phyloP scores from a whole-genome alignment of 108 stramenopile species.

The Pseudonitzschia multiseries region DNA sequence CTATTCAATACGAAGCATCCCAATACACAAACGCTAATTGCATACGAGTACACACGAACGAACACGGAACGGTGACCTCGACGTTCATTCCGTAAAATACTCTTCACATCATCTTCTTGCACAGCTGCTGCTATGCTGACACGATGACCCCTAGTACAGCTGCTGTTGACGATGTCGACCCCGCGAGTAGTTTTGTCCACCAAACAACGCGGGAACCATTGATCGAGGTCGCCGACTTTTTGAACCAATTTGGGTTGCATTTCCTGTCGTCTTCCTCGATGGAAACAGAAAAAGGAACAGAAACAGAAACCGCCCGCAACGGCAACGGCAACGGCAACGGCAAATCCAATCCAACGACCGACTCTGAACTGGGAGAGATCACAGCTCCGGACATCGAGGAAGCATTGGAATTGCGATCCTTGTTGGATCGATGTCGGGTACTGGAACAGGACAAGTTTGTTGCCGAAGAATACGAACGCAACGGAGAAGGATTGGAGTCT shows the following conservation, averaged over 20 bases:
- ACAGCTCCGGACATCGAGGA: slow-evolving; percentile 20
- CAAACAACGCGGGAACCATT: neutral
- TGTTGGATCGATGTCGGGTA: slow-evolving; percentile 2
- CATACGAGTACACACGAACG: too few species aligned
- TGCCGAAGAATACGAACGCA: neutral
- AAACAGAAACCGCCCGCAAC: neutral
- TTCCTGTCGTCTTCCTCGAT: slow-evolving; percentile 7
- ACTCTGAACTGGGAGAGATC: slow-evolving; percentile 11
- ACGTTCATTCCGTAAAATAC: too few species aligned
- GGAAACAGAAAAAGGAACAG: neutral
- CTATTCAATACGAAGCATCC: too few species aligned
- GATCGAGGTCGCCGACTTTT: slow-evolving; percentile 20
- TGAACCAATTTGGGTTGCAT: slow-evolving; percentile 26
- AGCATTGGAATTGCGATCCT: slow-evolving; percentile 17
- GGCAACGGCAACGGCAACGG: slow-evolving; percentile 3
- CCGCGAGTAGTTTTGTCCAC: too few species aligned
- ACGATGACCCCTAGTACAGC: too few species aligned
- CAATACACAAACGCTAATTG: too few species aligned
- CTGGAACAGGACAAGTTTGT: slow-evolving; percentile 1
- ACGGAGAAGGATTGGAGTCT: neutral
- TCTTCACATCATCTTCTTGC: too few species aligned
- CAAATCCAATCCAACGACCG: neutral
- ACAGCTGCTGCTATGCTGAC: too few species aligned
- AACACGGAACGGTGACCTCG: too few species aligned
- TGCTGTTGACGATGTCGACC: too few species aligned